These are phyloP conservation scores for Trichoderma sp. DNA, from an alignment of 2,329 filamentous ascomycete genomes.

Conservation along the genomic window DNA sequence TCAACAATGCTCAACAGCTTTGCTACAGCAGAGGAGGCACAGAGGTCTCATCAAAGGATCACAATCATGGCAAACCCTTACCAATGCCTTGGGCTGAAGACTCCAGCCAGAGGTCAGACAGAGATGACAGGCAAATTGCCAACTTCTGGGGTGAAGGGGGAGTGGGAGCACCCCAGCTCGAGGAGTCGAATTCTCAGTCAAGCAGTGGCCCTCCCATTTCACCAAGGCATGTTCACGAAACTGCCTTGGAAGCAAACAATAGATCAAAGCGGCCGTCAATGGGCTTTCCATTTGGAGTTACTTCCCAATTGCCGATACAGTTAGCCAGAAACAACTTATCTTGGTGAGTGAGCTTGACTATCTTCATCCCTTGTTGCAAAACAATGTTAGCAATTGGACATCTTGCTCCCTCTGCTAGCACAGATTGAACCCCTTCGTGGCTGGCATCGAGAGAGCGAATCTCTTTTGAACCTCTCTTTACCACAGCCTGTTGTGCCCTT, in stretches of 20 bases:
- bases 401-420: neutral
- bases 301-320: neutral
- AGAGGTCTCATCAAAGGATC: constrained; percentile 21
- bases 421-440: too few relatives aligned
- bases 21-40: constrained; percentile 4
- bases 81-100: constrained; percentile 36
- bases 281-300: constrained; percentile 25
- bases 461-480: neutral
- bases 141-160: constrained; percentile 52
- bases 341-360: neutral
- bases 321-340: neutral
- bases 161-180: constrained; percentile 44
- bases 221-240: constrained; percentile 26
- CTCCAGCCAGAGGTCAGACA: neutral
- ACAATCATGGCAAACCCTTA: neutral
- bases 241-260: constrained; percentile 25
- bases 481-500: neutral
- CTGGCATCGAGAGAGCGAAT: neutral
- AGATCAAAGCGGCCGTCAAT: constrained; percentile 26
- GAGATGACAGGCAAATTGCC: constrained; percentile 25
- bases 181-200: constrained; percentile 36
- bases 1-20: constrained; percentile 36
- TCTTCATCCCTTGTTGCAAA: neutral
- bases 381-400: neutral
- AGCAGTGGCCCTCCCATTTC: constrained; percentile 26